Conservation (phyloP, 1,139 yeast genomes). For the Taiozyma sp. region DNA sequence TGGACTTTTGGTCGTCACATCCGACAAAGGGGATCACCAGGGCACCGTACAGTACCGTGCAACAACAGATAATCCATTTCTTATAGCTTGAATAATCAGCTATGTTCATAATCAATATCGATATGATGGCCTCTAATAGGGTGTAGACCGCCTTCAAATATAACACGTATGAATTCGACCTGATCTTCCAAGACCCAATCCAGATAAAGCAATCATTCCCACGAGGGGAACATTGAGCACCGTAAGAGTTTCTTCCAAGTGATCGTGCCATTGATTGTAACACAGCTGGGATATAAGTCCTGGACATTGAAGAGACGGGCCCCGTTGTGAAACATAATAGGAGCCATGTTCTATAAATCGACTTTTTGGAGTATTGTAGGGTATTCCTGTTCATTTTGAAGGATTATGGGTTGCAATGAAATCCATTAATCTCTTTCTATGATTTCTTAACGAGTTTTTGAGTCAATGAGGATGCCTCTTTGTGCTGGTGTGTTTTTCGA, state of each 20-base stretch:
- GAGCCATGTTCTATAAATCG: conserved; percentile 28
- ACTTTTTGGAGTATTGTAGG: conserved; percentile 4
- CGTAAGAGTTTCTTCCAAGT: conserved; percentile 30
- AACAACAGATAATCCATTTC: conserved; percentile 30
- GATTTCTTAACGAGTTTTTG: too few species aligned
- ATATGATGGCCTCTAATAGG: conserved; percentile 36
- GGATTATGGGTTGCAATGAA: background rate
- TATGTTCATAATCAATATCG: conserved; percentile 37
- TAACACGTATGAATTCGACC: conserved; percentile 35
- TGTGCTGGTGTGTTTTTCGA: background rate
- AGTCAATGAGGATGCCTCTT: too few species aligned
- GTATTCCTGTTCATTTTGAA: background rate
- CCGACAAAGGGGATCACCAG: conserved; percentile 39
- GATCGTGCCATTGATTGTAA: conserved; percentile 37
- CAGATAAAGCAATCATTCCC: conserved; percentile 39
- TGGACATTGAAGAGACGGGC: conserved; percentile 40
- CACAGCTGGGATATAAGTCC: conserved; percentile 40
- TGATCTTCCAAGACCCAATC: conserved; percentile 35
- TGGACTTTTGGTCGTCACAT: conserved; percentile 24
- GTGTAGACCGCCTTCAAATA: conserved; percentile 38
- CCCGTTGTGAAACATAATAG: conserved; percentile 34
- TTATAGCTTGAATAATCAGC: conserved; percentile 42
- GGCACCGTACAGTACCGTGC: conserved; percentile 33
- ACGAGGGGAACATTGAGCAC: conserved; percentile 25
- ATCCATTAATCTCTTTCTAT: background rate